Percentiles rank a stretch among this genome's conserved stretches.
Conservation (phyloP, 495 filamentous ascomycete species). For the Clohesyomyces aquaticus region DNA sequence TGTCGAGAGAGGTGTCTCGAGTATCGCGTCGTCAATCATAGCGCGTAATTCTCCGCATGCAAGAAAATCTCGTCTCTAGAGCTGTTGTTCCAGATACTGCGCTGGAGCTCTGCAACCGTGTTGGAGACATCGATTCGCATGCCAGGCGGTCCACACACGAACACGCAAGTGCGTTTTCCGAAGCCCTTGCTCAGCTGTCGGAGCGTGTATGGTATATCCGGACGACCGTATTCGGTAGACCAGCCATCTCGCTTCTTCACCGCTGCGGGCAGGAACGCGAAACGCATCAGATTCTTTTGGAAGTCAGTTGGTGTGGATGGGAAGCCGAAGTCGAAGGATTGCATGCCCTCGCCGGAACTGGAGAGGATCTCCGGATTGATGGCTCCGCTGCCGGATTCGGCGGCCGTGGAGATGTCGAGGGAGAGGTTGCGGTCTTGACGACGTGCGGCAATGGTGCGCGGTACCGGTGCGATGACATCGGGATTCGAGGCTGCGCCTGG, state of each 20-base stretch:
- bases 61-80: conserved; percentile 87
- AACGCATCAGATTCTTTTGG: conserved; percentile 82
- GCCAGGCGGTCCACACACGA: conserved; percentile 84
- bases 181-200: conserved; percentile 77
- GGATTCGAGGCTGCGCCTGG: conserved; percentile 44
- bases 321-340: conserved; percentile 74
- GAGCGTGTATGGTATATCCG: conserved; percentile 82
- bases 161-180: conserved; percentile 84
- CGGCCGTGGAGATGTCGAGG: conserved; percentile 44
- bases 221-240: conserved; percentile 91
- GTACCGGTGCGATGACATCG: conserved; percentile 15
- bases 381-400: conserved; percentile 33
- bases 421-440: conserved; percentile 44
- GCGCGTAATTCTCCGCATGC: conserved; percentile 92
- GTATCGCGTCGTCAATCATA: too few relatives aligned
- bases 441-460: conserved; percentile 24
- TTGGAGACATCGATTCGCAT: conserved; percentile 88
- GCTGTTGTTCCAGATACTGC: conserved; percentile 75
- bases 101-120: conserved; percentile 80
- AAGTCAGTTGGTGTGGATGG: conserved; percentile 75
- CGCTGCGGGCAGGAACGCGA: conserved; percentile 71
- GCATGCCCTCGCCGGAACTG: conserved; percentile 31
- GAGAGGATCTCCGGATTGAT: conserved; percentile 30
- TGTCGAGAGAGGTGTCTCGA: too few relatives aligned
- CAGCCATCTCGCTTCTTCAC: conserved; percentile 77